phyloP scores from a whole-genome alignment of 805 yeast genomes.

The Candida rishiriensis region DNA sequence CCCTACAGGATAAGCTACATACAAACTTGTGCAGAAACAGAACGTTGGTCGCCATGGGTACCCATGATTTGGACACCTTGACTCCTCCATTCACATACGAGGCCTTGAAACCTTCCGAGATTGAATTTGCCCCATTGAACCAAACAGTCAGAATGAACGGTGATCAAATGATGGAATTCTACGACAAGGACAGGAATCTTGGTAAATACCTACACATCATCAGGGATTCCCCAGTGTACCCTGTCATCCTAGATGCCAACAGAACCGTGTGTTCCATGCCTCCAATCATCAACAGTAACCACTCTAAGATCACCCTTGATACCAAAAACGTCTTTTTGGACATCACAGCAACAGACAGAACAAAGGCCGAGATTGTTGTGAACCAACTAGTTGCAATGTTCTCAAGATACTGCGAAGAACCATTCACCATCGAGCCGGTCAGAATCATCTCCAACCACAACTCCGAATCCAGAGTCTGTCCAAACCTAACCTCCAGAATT shows the following conservation, averaged over 20 bases:
- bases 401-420: slow-evolving; percentile 74
- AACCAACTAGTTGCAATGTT: slow-evolving; percentile 95
- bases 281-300: slow-evolving; percentile 92
- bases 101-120: slow-evolving; percentile 73
- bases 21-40: slow-evolving; percentile 95
- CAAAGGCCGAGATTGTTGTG: slow-evolving; percentile 90
- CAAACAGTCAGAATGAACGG: slow-evolving; percentile 71
- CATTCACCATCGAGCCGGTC: slow-evolving; percentile 88
- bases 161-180: slow-evolving; percentile 76
- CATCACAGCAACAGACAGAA: slow-evolving; percentile 90
- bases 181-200: slow-evolving; percentile 84
- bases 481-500: slow-evolving; percentile 62
- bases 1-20: slow-evolving; percentile 94
- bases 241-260: slow-evolving; percentile 78
- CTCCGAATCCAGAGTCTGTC: slow-evolving; percentile 67
- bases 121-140: slow-evolving; percentile 72
- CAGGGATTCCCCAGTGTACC: slow-evolving; percentile 82
- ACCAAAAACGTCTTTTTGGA: slow-evolving; percentile 90
- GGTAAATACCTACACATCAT: slow-evolving; percentile 87
- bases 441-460: slow-evolving; percentile 80
- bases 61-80: slow-evolving; percentile 86
- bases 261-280: slow-evolving; percentile 87
- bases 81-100: slow-evolving; percentile 77
- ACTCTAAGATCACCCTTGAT: slow-evolving; percentile 77
- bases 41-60: slow-evolving; percentile 96